Percentiles rank a stretch among this genome's conserved stretches.
phyloP scores from a whole-genome alignment of 2,329 filamentous ascomycete genomes.

The Fusarium xyrophilum region DNA sequence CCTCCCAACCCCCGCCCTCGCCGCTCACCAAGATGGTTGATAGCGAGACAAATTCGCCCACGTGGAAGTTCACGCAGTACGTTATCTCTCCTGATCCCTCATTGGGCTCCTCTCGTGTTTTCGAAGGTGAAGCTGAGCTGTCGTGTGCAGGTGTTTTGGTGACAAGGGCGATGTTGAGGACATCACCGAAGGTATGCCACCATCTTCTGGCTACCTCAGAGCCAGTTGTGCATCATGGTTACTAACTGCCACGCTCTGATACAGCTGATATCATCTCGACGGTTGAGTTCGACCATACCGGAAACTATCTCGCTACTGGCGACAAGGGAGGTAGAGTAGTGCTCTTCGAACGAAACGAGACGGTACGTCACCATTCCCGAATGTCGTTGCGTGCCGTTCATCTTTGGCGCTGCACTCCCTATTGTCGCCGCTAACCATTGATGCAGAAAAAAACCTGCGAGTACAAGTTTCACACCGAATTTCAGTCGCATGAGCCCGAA shows the following conservation, averaged over 20 bases:
- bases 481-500: constrained; percentile 98
- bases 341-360: constrained; percentile 92
- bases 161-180: constrained; percentile 99
- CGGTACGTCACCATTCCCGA: constrained; percentile 62
- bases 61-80: constrained; percentile 99
- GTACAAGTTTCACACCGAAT: constrained; percentile 99
- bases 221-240: constrained; percentile 16
- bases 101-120: constrained; percentile 1
- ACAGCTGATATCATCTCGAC: constrained; percentile 90
- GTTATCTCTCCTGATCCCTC: constrained; percentile 47
- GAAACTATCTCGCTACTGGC: constrained; percentile 88
- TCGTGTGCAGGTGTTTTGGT: constrained; percentile 82
- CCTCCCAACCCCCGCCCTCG: constrained; percentile 41
- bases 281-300: constrained; percentile 88
- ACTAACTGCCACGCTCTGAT: constrained; percentile 37
- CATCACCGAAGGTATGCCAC: constrained; percentile 84
- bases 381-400: neutral
- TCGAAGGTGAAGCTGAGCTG: constrained; percentile 26
- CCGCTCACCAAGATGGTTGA: constrained; percentile 83
- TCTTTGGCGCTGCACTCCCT: neutral
- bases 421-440: constrained; percentile 20
- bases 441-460: constrained; percentile 98
- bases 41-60: constrained; percentile 90
- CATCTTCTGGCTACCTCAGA: constrained; percentile 24
- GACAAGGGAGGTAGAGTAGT: constrained; percentile 88